Evolutionary conservation across 2,329 filamentous ascomycete species (phyloP).

Genomic region (Fusarium armeniacum): DNA sequence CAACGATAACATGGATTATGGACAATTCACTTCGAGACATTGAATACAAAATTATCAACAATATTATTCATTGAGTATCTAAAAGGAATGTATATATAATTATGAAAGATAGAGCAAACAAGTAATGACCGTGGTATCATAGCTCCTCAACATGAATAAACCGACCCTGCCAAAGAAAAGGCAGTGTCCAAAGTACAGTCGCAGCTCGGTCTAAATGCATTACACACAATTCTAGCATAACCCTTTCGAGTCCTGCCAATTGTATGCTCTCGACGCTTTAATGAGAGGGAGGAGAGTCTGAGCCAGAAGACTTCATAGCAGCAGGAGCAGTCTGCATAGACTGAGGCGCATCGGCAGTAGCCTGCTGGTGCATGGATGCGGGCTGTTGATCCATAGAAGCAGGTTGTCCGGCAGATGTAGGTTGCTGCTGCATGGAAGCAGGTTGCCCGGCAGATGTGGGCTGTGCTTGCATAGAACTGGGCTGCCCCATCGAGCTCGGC

Average conservation of each 20-base stretch:
- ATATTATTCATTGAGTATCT: accelerated
- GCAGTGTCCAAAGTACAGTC: too few relatives aligned
- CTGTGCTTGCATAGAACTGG: neutral
- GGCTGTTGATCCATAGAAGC: too few relatives aligned
- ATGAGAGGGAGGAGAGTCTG: conserved; percentile 1
- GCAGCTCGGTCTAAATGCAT: neutral
- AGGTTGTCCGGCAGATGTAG: neutral
- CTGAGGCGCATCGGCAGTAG: neutral
- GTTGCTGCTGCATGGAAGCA: neutral
- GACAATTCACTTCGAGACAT: neutral
- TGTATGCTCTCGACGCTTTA: neutral
- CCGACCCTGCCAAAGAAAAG: neutral
- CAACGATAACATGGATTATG: too few relatives aligned
- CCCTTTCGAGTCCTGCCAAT: neutral
- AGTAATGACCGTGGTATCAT: neutral
- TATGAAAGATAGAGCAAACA: neutral
- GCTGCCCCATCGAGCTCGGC: neutral
- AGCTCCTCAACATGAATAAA: neutral
- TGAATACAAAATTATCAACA: accelerated
- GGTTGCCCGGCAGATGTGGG: neutral
- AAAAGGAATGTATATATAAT: neutral
- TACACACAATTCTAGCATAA: neutral
- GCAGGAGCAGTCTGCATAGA: neutral
- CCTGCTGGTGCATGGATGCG: neutral
- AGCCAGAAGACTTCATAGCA: conserved; percentile 1